Base-by-base conservation (phyloP, 139 green algal genomes). In the Astrephomene gubernaculifera region DNA sequence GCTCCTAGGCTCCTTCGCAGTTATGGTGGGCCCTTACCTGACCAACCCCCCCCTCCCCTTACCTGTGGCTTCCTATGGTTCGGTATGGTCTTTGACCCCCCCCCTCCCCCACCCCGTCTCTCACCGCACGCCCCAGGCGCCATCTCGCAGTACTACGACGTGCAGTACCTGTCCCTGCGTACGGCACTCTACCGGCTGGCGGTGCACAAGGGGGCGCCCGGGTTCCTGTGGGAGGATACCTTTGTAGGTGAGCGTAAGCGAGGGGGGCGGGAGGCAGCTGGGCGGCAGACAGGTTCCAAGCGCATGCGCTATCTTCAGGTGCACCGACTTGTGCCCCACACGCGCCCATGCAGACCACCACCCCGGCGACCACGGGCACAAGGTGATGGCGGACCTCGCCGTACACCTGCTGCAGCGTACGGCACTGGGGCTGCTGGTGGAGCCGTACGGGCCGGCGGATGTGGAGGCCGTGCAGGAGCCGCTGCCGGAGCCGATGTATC, bases 161-260 rank as follows among this genome's bases (percentile, higher is more conserved):
- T 84, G 41, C 63, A 74, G 78, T 74, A 84, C 78, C 31, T 74
- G 43, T 84, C 78, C 0, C 43, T 84, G 1, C 78, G 78, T 53
- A 75, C 78, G 61, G 78, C 78, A 6, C 8, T 84, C 61, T 84
- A 84, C 78, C 78, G 78, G n/a, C 78, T 84, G 61, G 63, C 78
- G 31, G 22, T 53, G 0, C 60, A 61, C 21, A 74, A 84, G 61
- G 60, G 24, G 10, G 0, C 38, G 31, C n/a, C 67, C 14, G 78
- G 78, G 31, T 84, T 84, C 63, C 43, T 61, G 6, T 84, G 78
- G 78, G 78, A 84, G 44, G 78, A 84, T 31, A 9, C 41, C 5
- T 84, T 84, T 52, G 78, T 84, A 25, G 78, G 63, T 75, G 63
- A 1, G 78, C 63, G 36, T 7, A 36, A 21, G 61, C 61, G 61